Conservation (phyloP, 108 stramenopile genomes). For the Skeletonema potamos region DNA sequence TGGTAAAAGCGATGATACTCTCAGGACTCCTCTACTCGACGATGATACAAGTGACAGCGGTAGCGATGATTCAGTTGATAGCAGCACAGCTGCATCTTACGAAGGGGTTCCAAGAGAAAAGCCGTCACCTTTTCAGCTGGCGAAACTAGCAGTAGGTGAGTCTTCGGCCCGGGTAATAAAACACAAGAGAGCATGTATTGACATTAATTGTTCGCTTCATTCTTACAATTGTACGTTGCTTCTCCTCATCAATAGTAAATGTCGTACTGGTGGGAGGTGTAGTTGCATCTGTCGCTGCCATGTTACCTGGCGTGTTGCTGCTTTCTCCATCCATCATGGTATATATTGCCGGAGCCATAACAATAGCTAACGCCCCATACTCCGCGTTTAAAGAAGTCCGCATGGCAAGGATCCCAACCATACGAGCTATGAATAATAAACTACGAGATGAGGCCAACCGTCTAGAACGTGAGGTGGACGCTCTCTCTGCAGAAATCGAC, state of each 20-base stretch:
- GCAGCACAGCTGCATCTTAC: neutral
- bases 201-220: no score
- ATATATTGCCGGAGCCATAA: neutral
- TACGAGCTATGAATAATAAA: constrained; percentile 20
- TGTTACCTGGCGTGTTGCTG: neutral
- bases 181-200: neutral
- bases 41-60: neutral
- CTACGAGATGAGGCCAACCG: constrained; percentile 12
- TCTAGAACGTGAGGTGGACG: constrained; percentile 16
- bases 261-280: neutral
- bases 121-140: neutral
- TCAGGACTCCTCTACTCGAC: neutral
- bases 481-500: constrained; percentile 21
- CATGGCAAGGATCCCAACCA: constrained; percentile 4
- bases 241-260: neutral
- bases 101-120: neutral
- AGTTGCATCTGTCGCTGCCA: neutral
- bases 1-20: neutral
- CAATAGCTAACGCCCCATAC: neutral
- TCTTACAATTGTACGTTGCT: neutral
- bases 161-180: neutral
- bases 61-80: neutral
- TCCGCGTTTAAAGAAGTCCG: neutral
- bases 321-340: constrained; percentile 1
- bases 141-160: neutral